Evolutionary conservation across 108 stramenopile genomes (phyloP), one percentile per base, ranked within the genome.

Genomic region (Cylindrotheca fusiformis): DNA sequence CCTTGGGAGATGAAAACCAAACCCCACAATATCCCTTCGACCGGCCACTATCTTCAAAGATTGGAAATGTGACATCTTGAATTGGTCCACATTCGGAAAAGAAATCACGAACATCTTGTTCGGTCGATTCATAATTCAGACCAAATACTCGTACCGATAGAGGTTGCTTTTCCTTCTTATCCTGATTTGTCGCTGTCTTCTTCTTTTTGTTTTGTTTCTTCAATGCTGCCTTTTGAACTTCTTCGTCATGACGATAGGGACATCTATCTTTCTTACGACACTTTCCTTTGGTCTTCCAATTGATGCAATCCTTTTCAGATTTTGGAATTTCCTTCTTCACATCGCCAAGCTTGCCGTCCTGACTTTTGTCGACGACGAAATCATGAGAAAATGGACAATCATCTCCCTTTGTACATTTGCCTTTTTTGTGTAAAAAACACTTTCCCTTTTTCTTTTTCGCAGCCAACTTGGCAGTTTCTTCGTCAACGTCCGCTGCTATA

Each of bases 211-310:
- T 56, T 52, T 75, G 74, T 51, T 86, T 89, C 0, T 65, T 57
- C 8, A 86, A 58, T 4, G 64, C 63, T 28, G 31, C 48, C 27
- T 76, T 67, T 4, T 70, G 82, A 3, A 89, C n/a, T 32, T 60
- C 47, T 57, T 69, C 60, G 30, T 84, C 83, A 52, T 90, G 88
- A 2, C 79, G 72, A 49, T 84, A 90, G 0, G 76, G 76, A 30
- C 88, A 90, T 14, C 57, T 73, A 41, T 83, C 72, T 5, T 72
- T 71, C 74, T 86, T 90, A 46, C 84, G 76, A 45, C 88, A 90
- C 56, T 86, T 90, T 20, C 88, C 88, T 60, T 90, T 90, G 51
- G 81, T 86, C 57, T 86, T 90, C 81, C 81, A 90, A 32, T 83
- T 85, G 74, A 90, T 90, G 65, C 88, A 90, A 50, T 86, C 83